Base-by-base conservation (phyloP, 495 filamentous ascomycete species). In the Penicillium argentinense region DNA sequence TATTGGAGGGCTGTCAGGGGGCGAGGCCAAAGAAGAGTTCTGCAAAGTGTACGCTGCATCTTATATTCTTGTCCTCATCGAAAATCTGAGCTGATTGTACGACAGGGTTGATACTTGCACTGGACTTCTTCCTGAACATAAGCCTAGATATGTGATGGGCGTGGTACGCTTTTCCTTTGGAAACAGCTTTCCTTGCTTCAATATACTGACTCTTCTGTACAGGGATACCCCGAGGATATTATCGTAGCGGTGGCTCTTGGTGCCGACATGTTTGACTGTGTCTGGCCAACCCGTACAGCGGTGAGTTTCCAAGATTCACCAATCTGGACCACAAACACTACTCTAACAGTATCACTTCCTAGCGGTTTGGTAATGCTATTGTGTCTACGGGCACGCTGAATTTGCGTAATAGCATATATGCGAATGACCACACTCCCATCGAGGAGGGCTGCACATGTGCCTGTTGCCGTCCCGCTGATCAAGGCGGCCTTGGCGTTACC, bases 201-300 rank as follows among this genome's bases (percentile, higher is more conserved):
- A n/a, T n/a, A 29, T 19, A 21, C 29, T 36, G 7, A 39, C 29
- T 23, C n/a, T 29, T 22, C 8, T 23, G 0, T 33, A 0, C 45
- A 84, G 81, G 85, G 93, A 23, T 98, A 96, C 63, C 93, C 93
- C 1, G 93, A 97, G 63, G 93, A 98, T 65, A 74, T 98, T 42
- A 74, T 98, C 9, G 89, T 98, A 11, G 90, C 88, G 40, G 77
- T 95, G 9, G 93, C 93, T 9, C 78, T 98, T 4, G 93, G 93
- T 4, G 93, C 95, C 17, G 93, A 98, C 62, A 97, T 98, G 95
- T 98, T 98, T 65, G 93, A 98, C 71, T 98, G 95, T 59, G 93
- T 97, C 5, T 98, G 95, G 95, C 95, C 92, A 6, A 98, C 93
- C 18, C 78, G 93, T 29, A 97, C 93, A 18, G 93, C 95, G 9